Evolutionary conservation across 2,329 filamentous ascomycete species (phyloP), one percentile per base, ranked within the genome.

Genomic region (Beauveria bassiana): DNA sequence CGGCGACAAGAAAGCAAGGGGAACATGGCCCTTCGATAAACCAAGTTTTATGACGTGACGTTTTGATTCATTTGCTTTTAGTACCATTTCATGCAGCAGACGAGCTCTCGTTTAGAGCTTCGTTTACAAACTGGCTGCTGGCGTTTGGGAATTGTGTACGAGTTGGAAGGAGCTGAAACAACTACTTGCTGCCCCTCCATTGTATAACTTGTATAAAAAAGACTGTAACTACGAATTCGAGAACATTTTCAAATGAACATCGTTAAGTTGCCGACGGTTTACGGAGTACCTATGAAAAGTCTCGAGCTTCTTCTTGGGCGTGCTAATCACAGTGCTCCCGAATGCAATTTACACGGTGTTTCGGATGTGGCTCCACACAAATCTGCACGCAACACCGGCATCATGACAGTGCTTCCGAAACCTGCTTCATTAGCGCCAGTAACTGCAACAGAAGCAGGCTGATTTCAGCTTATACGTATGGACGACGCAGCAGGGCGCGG

Each of bases 1-100:
- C 68, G 70, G 26, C 68, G 72, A 40, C 68, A 70, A 53, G 72
- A 73, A 50, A 74, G 67, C 64, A 64, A 65, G 22, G 69, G 69
- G 8, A 69, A 64, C 59, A 63, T 67, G 54, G 58, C 64, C 7
- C 69, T 70, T 66, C 70, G 72, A 68, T 76, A 65, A 73, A 42
- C 24, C 47, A 56, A 16, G 34, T 42, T 34, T 56, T 46, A 59
- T 57, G 51, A 60, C 14, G 12, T 40, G 42, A 52, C 34, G 57
- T 52, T 59, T 55, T 55, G 38, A 50, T 5, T 59, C 24, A 12
- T 40, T 45, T 61, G 16, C 51, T 55, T 38, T 47, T 56, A 22
- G 40, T 38, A 22, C 22, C 22, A 43, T 16, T 57, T 50, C 46
- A 26, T 65, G 53, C 62, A 18, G 46, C 54, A 42, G 50, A 24